Conservation (phyloP, 1,139 yeast genomes). For the Debaryomycetaceae sp. region DNA sequence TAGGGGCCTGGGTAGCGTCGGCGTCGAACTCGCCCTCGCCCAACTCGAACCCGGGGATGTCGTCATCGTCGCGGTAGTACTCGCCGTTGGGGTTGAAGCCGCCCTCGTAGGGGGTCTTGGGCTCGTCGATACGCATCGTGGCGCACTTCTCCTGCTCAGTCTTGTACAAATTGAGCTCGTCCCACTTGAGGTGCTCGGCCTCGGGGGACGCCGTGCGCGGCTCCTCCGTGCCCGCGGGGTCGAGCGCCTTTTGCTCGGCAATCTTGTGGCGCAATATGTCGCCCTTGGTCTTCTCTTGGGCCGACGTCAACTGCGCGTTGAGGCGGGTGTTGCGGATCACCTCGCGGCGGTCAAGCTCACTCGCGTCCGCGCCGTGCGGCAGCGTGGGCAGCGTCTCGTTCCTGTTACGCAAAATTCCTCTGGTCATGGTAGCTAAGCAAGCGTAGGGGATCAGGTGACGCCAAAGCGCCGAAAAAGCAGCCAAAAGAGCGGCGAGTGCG, state of each 20-base stretch:
- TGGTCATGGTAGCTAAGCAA: no score
- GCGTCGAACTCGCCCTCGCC: slow-evolving; percentile 44
- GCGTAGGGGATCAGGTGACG: no score
- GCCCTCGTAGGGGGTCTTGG: slow-evolving; percentile 95
- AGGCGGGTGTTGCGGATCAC: slow-evolving; percentile 41
- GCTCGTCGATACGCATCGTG: slow-evolving; percentile 88
- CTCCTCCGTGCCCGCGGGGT: slow-evolving; percentile 9
- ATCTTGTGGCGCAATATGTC: slow-evolving; percentile 38
- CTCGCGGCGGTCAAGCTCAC: slow-evolving; percentile 38
- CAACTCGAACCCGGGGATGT: slow-evolving; percentile 36
- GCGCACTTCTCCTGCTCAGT: slow-evolving; percentile 69
- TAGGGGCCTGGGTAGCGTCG: slow-evolving; percentile 26
- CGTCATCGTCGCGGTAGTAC: slow-evolving; percentile 73
- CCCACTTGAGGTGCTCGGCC: slow-evolving; percentile 57
- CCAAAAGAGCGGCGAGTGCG: no score
- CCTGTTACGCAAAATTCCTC: slow-evolving; percentile 42
- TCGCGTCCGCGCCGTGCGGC: slow-evolving; percentile 11
- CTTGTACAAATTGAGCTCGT: slow-evolving; percentile 61
- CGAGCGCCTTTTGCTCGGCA: slow-evolving; percentile 22
- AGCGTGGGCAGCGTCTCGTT: slow-evolving; percentile 12
- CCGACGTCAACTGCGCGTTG: slow-evolving; percentile 31
- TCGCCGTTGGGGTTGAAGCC: slow-evolving; percentile 84
- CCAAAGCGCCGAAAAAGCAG: no score
- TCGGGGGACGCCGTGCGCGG: slow-evolving; percentile 9
- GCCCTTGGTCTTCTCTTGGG: slow-evolving; percentile 26